Evolutionary conservation across 805 yeast species (phyloP).

Genomic region (Brettanomyces nanus): DNA sequence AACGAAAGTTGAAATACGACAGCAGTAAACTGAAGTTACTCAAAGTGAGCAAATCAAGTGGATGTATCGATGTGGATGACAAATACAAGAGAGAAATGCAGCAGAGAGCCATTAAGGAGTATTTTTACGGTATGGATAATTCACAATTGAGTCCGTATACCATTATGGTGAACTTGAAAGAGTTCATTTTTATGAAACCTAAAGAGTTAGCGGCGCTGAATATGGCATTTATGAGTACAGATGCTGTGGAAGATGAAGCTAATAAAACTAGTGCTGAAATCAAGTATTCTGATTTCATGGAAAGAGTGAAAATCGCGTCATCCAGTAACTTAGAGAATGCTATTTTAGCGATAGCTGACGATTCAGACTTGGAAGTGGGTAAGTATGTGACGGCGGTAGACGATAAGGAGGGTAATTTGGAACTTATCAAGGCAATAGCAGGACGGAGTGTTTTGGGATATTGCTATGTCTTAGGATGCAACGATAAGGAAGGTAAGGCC

Average conservation of each 20-base stretch:
- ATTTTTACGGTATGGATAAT: conserved; percentile 73
- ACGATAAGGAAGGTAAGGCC: conserved; percentile 62
- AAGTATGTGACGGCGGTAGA: conserved; percentile 8
- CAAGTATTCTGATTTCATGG: conserved; percentile 15
- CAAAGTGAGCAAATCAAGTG: conserved; percentile 65
- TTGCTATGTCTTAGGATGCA: conserved; percentile 50
- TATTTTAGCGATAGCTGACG: conserved; percentile 35
- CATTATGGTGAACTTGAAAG: conserved; percentile 59
- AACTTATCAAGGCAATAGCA: conserved; percentile 11
- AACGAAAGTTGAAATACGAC: conserved; percentile 35
- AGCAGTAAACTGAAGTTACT: conserved; percentile 34
- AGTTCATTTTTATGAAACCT: conserved; percentile 57
- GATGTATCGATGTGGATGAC: conserved; percentile 69
- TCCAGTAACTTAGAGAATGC: conserved; percentile 64
- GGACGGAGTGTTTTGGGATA: conserved; percentile 55
- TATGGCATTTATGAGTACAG: conserved; percentile 22
- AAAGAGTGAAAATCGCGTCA: conserved; percentile 25
- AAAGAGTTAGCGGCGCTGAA: conserved; percentile 16
- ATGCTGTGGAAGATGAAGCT: conserved; percentile 8
- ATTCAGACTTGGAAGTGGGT: conserved; percentile 20
- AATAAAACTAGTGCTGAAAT: conserved; percentile 3
- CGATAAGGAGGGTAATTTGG: conserved; percentile 22
- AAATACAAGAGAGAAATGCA: conserved; percentile 61
- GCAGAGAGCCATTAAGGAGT: conserved; percentile 71
- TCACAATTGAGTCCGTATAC: conserved; percentile 79